Base-by-base conservation (phyloP, 2,329 filamentous ascomycete species). In the Neofusicoccum laricinum region DNA sequence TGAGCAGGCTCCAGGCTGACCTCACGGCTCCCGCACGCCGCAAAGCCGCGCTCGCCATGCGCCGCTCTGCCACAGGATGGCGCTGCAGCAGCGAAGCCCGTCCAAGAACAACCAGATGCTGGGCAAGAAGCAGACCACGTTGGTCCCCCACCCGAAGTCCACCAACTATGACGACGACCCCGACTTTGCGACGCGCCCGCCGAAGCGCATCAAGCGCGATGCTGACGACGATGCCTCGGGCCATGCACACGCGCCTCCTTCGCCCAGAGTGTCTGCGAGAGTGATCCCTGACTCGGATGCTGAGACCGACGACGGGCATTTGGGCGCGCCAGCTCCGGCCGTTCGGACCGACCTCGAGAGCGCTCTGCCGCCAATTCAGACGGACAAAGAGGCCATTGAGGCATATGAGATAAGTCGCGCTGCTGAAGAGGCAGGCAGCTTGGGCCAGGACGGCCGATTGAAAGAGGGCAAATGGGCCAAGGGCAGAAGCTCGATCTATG, bases 401-500 rank as follows among this genome's bases (percentile, higher is more conserved):
- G 87, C 91, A 68, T 97, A 97, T 71, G 91, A 96, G 76, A 81
- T 82, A 2, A 88, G 88, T 67, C 85, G 85, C 68, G 84, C 85
- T 32, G 87, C 85, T 19, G 84, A 82, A 61, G 62, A 70, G 68
- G 72, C 81, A 4, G 41, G 32, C 11, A 40, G 25, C 7, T 14
- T 57, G 21, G 43, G 21, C 7, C 49, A 55, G 49, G 61, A 46
- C n/a, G 61, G 41, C 3, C 48, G 61, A 5, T 14, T 59, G n/a
- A 38, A 11, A n/a, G 79, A 86, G 59, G 81, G 81, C 58, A 84
- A 79, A 66, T 97, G 92, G 92, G 78, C 88, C 4, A 87, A 84
- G 71, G 92, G 92, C 0, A 88, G 87, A 74, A 96, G 89, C 71
- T 98, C 93, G 1, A 92, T 99, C 63, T 99, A 99, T 71, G 92